Conservation (phyloP, 805 yeast species). For the Zygosaccharomyces siamensis region DNA sequence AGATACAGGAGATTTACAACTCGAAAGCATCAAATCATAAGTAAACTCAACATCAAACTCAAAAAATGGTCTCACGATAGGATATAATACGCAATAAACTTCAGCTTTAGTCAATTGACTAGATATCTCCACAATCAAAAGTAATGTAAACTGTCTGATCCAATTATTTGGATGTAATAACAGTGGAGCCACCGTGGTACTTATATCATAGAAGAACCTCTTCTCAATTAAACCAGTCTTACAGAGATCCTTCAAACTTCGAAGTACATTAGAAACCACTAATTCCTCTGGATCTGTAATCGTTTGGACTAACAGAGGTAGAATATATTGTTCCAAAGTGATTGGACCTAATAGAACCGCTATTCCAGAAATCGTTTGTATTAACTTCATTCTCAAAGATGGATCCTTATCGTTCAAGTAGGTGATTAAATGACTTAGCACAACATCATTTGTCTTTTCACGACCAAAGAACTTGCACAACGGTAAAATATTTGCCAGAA, state of each 20-base stretch:
- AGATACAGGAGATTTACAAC: slow-evolving; percentile 63
- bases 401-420: slow-evolving; percentile 77
- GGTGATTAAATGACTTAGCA: slow-evolving; percentile 85
- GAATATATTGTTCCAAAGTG: slow-evolving; percentile 78
- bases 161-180: slow-evolving; percentile 83
- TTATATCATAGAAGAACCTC: slow-evolving; percentile 50
- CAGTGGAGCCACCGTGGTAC: slow-evolving; percentile 49
- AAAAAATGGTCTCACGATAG: slow-evolving; percentile 70
- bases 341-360: slow-evolving; percentile 78
- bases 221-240: slow-evolving; percentile 53
- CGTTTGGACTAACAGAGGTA: slow-evolving; percentile 81
- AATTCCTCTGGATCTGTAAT: slow-evolving; percentile 78
- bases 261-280: slow-evolving; percentile 66
- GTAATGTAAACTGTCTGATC: slow-evolving; percentile 66
- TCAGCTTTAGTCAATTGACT: slow-evolving; percentile 69
- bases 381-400: slow-evolving; percentile 62
- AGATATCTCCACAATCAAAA: slow-evolving; percentile 58
- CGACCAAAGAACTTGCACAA: slow-evolving; percentile 79
- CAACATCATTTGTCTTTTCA: slow-evolving; percentile 81
- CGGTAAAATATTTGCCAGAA: slow-evolving; percentile 67
- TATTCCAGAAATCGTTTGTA: slow-evolving; percentile 64
- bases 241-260: slow-evolving; percentile 50
- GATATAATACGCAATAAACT: slow-evolving; percentile 74
- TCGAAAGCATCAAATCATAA: slow-evolving; percentile 62
- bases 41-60: slow-evolving; percentile 70